Percentiles rank a stretch among this genome's conserved stretches.
Evolutionary conservation across 2,329 filamentous ascomycete species (phyloP).

Genomic region (Clarireedia hainanense): DNA sequence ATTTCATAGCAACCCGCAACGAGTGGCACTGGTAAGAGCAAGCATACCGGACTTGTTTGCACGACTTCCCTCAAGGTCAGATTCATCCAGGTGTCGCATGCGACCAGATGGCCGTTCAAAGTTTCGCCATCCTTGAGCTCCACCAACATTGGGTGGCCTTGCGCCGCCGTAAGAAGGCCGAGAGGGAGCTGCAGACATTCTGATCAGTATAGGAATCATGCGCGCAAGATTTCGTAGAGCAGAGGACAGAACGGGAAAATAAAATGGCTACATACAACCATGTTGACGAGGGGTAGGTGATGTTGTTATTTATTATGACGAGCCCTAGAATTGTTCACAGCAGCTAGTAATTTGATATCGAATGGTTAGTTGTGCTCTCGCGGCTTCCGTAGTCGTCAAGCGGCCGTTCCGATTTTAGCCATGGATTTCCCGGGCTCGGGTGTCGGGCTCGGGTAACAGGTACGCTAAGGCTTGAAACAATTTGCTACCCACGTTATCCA

Average conservation of each 20-base stretch:
- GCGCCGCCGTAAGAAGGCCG: constrained; percentile 86
- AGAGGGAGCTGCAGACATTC: constrained; percentile 48
- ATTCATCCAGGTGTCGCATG: constrained; percentile 99
- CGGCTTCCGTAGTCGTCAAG: neutral
- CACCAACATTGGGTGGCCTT: constrained; percentile 96
- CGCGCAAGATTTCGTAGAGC: neutral
- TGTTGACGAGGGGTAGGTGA: neutral
- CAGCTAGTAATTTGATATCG: constrained; percentile 1
- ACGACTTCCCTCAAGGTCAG: constrained; percentile 94
- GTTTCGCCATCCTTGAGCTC: constrained; percentile 98
- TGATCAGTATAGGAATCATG: neutral
- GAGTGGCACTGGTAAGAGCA: neutral
- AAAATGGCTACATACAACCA: constrained; percentile 3
- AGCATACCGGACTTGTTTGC: constrained; percentile 73
- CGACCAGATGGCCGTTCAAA: constrained; percentile 89
- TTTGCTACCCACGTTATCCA: too few species aligned
- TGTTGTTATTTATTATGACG: neutral
- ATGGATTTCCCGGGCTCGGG: too few species aligned
- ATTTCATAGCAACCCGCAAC: neutral
- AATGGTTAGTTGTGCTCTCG: neutral
- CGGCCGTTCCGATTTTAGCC: too few species aligned
- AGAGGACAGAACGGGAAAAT: neutral
- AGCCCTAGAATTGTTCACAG: neutral
- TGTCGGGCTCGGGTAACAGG: too few species aligned
- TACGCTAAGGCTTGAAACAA: too few species aligned